Conservation (phyloP, 495 filamentous ascomycete species). For the Parmelia sp. region DNA sequence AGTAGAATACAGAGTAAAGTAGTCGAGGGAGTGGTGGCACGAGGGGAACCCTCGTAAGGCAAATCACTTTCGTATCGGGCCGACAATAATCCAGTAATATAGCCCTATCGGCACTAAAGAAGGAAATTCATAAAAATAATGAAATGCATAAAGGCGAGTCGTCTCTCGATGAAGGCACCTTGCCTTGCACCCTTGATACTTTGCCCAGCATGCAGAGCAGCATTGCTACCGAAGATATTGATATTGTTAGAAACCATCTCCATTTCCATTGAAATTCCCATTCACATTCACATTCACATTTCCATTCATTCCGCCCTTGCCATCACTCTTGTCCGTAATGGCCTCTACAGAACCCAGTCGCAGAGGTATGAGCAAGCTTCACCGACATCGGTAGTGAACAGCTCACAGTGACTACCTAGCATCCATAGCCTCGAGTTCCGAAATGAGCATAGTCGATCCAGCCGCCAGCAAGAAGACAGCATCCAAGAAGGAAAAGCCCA, state of each 20-base stretch:
- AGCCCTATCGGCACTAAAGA: neutral
- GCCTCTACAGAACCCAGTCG: constrained; percentile 26
- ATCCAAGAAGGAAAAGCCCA: constrained; percentile 55
- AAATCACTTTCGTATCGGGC: neutral
- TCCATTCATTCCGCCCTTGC: neutral
- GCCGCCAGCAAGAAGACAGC: constrained; percentile 46
- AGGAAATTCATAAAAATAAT: no score
- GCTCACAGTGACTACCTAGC: constrained; percentile 14
- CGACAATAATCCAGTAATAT: neutral
- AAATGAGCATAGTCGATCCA: constrained; percentile 40
- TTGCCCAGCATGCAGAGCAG: neutral
- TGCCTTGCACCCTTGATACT: neutral
- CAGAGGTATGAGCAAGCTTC: constrained; percentile 18
- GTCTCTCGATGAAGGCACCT: no score
- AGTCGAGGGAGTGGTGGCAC: no score
- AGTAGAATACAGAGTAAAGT: no score
- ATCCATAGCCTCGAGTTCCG: constrained; percentile 33
- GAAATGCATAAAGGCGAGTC: no score
- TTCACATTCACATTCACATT: no score
- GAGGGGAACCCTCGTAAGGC: no score
- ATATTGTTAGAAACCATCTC: no score
- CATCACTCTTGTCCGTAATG: constrained; percentile 4
- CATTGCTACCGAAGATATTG: neutral
- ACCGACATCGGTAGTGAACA: neutral
- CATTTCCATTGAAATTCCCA: no score